Percentiles rank a stretch among this genome's conserved stretches.
Evolutionary conservation across 176 grass and related monocot genomes (phyloP).

Genomic region (Puya raimondii): DNA sequence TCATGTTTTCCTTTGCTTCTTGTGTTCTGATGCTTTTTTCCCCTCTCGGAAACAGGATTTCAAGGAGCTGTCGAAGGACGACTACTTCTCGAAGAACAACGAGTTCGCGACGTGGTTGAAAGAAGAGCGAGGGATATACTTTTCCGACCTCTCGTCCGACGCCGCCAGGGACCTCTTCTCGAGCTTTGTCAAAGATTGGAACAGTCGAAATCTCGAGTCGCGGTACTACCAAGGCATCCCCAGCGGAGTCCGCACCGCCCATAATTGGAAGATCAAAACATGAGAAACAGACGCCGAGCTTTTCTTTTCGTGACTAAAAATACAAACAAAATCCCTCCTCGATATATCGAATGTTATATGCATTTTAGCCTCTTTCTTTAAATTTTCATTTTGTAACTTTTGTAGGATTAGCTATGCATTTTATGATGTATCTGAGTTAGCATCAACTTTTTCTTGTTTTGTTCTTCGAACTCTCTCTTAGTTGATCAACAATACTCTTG

Average conservation of each 20-base stretch:
- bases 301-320: not conserved
- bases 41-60: conserved; percentile 33
- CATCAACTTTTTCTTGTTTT: too few relatives aligned
- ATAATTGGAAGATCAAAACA: conserved; percentile 83
- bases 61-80: conserved; percentile 80
- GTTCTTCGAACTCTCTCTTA: too few relatives aligned
- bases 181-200: conserved; percentile 82
- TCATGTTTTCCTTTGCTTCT: not conserved
- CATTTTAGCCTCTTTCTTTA: too few relatives aligned
- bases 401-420: too few relatives aligned
- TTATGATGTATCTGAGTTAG: too few relatives aligned
- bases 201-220: conserved; percentile 49
- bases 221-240: conserved; percentile 72
- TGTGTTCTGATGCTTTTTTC: not conserved
- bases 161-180: conserved; percentile 57
- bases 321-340: too few relatives aligned
- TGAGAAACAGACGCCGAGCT: conserved; percentile 16
- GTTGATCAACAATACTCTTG: too few relatives aligned
- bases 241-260: conserved; percentile 58
- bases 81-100: conserved; percentile 91
- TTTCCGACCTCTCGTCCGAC: conserved; percentile 78
- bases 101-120: conserved; percentile 90
- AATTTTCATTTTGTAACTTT: too few relatives aligned
- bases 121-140: conserved; percentile 77
- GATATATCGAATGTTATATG: too few relatives aligned